Evolutionary conservation across 1,284 basidiomycete genomes (phyloP).

Genomic region (Erythrobasidium hasegawianum): DNA sequence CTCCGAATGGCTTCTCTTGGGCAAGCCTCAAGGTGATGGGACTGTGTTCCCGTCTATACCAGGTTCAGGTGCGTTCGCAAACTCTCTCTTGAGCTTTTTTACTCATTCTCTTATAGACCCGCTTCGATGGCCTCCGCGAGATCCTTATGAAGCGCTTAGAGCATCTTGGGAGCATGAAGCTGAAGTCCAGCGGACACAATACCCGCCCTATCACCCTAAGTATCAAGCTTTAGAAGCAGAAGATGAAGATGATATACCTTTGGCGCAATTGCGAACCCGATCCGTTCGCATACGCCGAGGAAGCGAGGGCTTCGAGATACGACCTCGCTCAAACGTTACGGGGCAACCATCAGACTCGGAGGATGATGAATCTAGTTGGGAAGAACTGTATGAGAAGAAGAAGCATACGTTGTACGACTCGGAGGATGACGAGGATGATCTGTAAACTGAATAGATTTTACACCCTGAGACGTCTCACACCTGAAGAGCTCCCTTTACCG

Average conservation of each 20-base stretch:
- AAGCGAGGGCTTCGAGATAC: conserved; percentile 33
- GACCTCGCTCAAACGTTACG: conserved; percentile 5
- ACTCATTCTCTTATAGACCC: conserved; percentile 33
- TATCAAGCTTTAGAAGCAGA: conserved; percentile 19
- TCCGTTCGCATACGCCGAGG: conserved; percentile 20
- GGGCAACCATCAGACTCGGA: not conserved
- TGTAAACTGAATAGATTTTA: too few species aligned
- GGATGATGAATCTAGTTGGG: conserved; percentile 12
- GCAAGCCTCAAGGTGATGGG: conserved; percentile 63
- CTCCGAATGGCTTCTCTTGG: conserved; percentile 78
- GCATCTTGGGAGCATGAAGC: conserved; percentile 28
- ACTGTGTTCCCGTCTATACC: conserved; percentile 68
- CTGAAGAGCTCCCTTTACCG: too few species aligned
- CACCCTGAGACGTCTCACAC: too few species aligned
- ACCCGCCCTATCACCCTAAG: conserved; percentile 25
- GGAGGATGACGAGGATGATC: conserved; percentile 9
- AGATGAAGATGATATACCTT: conserved; percentile 34
- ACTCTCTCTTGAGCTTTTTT: conserved; percentile 47
- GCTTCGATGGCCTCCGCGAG: conserved; percentile 54
- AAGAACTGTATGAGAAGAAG: conserved; percentile 19
- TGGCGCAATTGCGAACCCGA: conserved; percentile 18
- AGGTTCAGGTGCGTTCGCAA: conserved; percentile 72
- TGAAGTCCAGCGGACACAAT: not conserved
- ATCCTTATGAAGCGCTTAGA: conserved; percentile 46
- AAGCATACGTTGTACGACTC: conserved; percentile 22